phyloP scores from a whole-genome alignment of 495 filamentous ascomycete genomes.

The Mycothermus thermophilus region DNA sequence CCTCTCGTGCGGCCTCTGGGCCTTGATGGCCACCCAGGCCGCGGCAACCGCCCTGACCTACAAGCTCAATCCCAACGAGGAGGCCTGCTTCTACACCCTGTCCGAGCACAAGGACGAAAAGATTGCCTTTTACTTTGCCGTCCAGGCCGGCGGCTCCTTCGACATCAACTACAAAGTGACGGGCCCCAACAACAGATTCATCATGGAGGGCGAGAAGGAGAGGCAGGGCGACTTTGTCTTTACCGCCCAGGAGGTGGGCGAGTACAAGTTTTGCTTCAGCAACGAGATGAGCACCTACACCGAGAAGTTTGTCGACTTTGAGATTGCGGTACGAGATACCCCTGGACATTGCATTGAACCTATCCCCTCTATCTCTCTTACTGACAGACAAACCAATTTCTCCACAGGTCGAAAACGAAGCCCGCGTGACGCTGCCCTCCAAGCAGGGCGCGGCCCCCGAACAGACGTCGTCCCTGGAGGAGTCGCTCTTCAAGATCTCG shows the following conservation, averaged over 20 bases:
- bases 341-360: conserved; percentile 2
- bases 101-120: conserved; percentile 67
- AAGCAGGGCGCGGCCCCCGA: conserved; percentile 86
- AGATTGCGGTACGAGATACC: conserved; percentile 65
- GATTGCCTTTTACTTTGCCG: conserved; percentile 97
- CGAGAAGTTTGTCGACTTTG: conserved; percentile 97
- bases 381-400: conserved; percentile 9
- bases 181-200: conserved; percentile 67
- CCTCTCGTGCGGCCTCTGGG: conserved; percentile 45
- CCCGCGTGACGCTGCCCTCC: conserved; percentile 67
- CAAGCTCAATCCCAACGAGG: conserved; percentile 79
- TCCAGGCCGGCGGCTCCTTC: conserved; percentile 92
- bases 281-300: conserved; percentile 97
- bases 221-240: conserved; percentile 97
- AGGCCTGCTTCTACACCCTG: conserved; percentile 82
- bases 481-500: conserved; percentile 91
- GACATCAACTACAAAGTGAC: conserved; percentile 86
- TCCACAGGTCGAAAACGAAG: conserved; percentile 81
- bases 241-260: conserved; percentile 81
- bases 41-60: conserved; percentile 89
- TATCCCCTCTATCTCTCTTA: background rate
- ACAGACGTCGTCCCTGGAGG: conserved; percentile 81
- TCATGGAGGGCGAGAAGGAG: conserved; percentile 82
- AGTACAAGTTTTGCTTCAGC: conserved; percentile 96
- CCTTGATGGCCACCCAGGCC: conserved; percentile 42